These are phyloP conservation scores for Debaryomyces coudertii DNA, from an alignment of 1,139 yeast genomes.

Conservation along the genomic window DNA sequence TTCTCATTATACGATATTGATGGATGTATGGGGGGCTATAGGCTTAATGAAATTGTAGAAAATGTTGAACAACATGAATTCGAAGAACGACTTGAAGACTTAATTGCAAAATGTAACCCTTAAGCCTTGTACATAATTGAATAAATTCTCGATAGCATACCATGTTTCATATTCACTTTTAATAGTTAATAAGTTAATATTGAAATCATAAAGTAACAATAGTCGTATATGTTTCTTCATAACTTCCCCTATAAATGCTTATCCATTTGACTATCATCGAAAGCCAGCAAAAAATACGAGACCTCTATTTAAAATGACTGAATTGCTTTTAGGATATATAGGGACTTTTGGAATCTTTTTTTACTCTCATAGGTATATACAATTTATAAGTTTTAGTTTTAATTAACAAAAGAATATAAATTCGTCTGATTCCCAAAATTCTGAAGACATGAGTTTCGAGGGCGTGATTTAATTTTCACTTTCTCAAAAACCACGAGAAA, in stretches of 20 bases:
- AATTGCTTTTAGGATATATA: too few species aligned
- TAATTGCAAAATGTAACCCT: conserved; percentile 10
- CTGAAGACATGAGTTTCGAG: background rate
- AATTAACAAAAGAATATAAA: background rate
- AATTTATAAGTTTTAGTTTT: too few species aligned
- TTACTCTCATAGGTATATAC: too few species aligned
- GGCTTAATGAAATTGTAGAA: conserved; percentile 59
- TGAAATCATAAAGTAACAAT: too few species aligned
- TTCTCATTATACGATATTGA: conserved; percentile 76
- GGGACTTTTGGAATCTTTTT: too few species aligned
- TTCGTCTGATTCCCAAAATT: background rate
- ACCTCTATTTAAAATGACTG: too few species aligned
- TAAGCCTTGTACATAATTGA: conserved; percentile 1
- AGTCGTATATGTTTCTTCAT: too few species aligned
- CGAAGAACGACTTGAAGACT: conserved; percentile 26
- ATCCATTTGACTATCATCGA: too few species aligned
- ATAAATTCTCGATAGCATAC: background rate
- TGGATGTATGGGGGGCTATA: conserved; percentile 75
- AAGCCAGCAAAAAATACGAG: too few species aligned
- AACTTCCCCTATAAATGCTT: too few species aligned
- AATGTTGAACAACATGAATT: conserved; percentile 32
- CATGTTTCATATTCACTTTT: background rate
- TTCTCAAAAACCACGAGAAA: background rate
- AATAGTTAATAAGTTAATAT: background rate
- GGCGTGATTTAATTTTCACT: background rate